Evolutionary conservation across 768 basidiomycete genomes (phyloP).

Genomic region (Strobilomyces confusus): DNA sequence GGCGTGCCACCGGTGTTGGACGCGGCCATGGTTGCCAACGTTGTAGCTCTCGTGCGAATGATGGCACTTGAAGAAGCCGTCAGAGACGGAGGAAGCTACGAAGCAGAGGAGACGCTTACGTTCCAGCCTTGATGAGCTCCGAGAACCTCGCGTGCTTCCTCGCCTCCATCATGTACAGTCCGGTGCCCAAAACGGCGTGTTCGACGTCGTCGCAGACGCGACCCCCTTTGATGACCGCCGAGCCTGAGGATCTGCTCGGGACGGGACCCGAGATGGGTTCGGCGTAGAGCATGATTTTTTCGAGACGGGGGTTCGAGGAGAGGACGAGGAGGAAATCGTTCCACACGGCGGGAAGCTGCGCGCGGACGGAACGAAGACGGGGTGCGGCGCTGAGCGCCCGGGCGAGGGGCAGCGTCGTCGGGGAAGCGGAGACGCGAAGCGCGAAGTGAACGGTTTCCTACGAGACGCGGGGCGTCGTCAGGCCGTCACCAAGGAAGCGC

Average conservation of each 20-base stretch:
- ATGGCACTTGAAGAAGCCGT: conserved; percentile 23
- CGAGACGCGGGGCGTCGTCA: not conserved
- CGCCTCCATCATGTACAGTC: conserved; percentile 57
- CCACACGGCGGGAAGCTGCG: conserved; percentile 58
- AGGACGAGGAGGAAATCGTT: conserved; percentile 49
- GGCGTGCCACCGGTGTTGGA: conserved; percentile 18
- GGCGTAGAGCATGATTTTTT: conserved; percentile 40
- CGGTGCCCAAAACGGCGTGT: conserved; percentile 42
- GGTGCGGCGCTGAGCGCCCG: conserved; percentile 39
- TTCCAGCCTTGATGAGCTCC: conserved; percentile 54
- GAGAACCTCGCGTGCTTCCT: conserved; percentile 46
- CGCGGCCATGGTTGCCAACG: conserved; percentile 18
- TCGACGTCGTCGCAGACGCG: conserved; percentile 12
- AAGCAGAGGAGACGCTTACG: conserved; percentile 31
- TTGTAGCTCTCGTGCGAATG: conserved; percentile 36
- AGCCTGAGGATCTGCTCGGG: conserved; percentile 1
- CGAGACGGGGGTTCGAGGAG: conserved; percentile 44
- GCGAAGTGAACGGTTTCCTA: conserved; percentile 54
- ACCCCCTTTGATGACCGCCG: conserved; percentile 13
- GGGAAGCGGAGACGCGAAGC: conserved; percentile 49
- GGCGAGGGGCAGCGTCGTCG: conserved; percentile 26
- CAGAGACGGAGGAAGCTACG: conserved; percentile 3
- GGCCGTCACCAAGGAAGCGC: not conserved
- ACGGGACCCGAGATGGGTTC: conserved; percentile 19
- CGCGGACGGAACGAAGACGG: conserved; percentile 45